These are phyloP conservation scores for Dothideomycetes sp. DNA, from an alignment of 2,329 filamentous ascomycete genomes.

Conservation along the genomic window DNA sequence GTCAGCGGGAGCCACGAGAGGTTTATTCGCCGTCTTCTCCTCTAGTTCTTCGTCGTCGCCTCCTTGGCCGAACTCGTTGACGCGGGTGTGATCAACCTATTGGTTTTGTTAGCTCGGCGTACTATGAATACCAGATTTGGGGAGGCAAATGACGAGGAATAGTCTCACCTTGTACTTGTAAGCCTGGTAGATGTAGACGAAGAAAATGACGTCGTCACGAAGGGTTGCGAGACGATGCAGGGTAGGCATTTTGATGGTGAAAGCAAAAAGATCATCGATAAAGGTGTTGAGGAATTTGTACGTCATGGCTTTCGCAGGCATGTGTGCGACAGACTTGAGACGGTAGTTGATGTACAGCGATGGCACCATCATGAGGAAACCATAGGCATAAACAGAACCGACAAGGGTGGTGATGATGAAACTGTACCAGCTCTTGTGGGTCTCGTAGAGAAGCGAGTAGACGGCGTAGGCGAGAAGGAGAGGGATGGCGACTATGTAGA, in stretches of 20 bases:
- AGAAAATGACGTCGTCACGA: slow-evolving; percentile 95
- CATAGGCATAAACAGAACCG: slow-evolving; percentile 92
- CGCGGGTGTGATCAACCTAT: slow-evolving; percentile 67
- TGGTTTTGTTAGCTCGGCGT: background rate
- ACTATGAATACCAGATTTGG: too few species aligned
- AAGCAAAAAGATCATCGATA: slow-evolving; percentile 96
- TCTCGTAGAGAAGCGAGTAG: slow-evolving; percentile 87
- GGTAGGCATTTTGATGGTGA: slow-evolving; percentile 98
- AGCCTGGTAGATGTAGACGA: slow-evolving; percentile 89
- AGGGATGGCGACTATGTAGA: slow-evolving; percentile 85
- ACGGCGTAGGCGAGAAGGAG: slow-evolving; percentile 78
- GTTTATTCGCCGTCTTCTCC: slow-evolving; percentile 35
- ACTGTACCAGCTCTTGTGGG: slow-evolving; percentile 96
- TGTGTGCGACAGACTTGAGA: slow-evolving; percentile 81
- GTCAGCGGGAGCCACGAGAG: slow-evolving; percentile 23
- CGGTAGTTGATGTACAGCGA: slow-evolving; percentile 98
- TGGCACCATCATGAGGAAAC: slow-evolving; percentile 98
- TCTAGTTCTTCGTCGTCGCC: slow-evolving; percentile 72
- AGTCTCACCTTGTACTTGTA: slow-evolving; percentile 89
- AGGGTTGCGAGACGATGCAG: slow-evolving; percentile 86
- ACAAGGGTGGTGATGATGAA: slow-evolving; percentile 93
- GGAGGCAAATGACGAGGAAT: background rate
- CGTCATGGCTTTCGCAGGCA: slow-evolving; percentile 92
- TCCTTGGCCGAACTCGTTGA: slow-evolving; percentile 97
- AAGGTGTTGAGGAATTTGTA: slow-evolving; percentile 99